Base-by-base conservation (phyloP, 805 yeast genomes). In the Wickerhamomyces rabaulensis region DNA sequence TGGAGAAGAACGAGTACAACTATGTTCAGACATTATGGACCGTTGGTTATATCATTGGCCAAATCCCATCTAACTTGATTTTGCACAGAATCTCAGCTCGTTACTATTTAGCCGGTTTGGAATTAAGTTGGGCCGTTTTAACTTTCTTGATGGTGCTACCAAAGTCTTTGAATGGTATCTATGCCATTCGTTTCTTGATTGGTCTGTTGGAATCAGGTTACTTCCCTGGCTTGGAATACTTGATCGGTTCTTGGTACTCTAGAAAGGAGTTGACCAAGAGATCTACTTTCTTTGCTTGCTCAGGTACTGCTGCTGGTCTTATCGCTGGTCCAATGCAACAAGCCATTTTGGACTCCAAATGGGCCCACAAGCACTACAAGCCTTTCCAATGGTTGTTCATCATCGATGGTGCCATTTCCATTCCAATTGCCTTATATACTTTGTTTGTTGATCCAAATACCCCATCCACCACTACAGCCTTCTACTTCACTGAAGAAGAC, bases 11-110 rank as follows among this genome's bases (percentile, higher is more conserved):
- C 45, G 74, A 76, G 47, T 70, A 66, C 49, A 75, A 76, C 50
- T 71, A 71, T 47, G 52, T 74, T 54, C 58, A 63, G 7, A 67
- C 79, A 0, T 48, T 67, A 22, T 75, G 73, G 71, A 70, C 79
- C 1, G 70, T 71, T 20, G 81, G 80, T 8, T 75, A 76, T 47
- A 66, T 74, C 37, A 55, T 76, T 40, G 79, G 79, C 3, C 76
- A 71, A 48, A 61, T 75, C 20, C 80, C 80, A 3, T 68, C 77
- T 0, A 69, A 68, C 31, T 50, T 64, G 47, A 57, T 75, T 9
- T 54, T 73, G 39, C 73, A 68, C 48, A 56, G 66, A 38, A 60
- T 72, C 3, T 65, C 74, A 12, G 73, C 76, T 12, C 55, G 76
- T 36, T 70, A 61, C 46, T 74, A 69, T 47, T 57, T 75, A 35